Evolutionary conservation across 495 filamentous ascomycete genomes (phyloP).

Genomic region (Neurospora sp.): DNA sequence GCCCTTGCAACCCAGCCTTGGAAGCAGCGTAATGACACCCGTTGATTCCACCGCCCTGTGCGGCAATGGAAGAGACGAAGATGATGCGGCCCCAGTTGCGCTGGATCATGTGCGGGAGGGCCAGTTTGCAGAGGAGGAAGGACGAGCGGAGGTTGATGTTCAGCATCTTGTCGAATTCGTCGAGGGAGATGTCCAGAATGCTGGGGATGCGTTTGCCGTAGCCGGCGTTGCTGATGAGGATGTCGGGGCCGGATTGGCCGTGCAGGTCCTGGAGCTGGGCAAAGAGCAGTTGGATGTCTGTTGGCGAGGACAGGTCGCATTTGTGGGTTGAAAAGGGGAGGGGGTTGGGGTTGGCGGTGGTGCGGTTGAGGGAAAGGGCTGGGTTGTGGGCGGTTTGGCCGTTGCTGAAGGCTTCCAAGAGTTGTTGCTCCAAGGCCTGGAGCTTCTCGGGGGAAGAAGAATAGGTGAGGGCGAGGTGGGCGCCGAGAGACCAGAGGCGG

Average conservation of each 20-base stretch:
- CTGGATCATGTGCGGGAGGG: constrained; percentile 53
- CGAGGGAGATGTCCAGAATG: constrained; percentile 30
- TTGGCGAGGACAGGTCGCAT: constrained; percentile 44
- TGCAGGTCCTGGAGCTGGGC: constrained; percentile 41
- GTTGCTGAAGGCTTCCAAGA: constrained; percentile 8
- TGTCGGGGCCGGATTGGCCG: constrained; percentile 45
- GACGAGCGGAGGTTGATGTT: constrained; percentile 55
- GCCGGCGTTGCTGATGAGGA: constrained; percentile 44
- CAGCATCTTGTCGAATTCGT: constrained; percentile 59
- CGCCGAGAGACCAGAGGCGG: constrained; percentile 42
- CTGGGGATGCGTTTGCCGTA: constrained; percentile 24
- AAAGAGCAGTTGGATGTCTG: constrained; percentile 43
- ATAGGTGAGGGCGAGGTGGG: constrained; percentile 53
- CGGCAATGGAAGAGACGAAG: constrained; percentile 60
- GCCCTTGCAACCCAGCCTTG: constrained; percentile 50
- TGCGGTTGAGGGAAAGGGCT: neutral
- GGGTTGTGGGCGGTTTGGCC: constrained; percentile 14
- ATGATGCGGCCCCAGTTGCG: constrained; percentile 57
- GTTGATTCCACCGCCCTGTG: constrained; percentile 55
- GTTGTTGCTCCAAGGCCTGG: constrained; percentile 31
- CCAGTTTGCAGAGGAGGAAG: constrained; percentile 55
- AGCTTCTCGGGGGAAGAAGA: constrained; percentile 40
- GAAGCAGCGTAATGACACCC: constrained; percentile 61
- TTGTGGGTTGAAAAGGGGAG: constrained; percentile 39
- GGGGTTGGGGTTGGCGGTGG: neutral